These are phyloP conservation scores for Metschnikowia similis DNA, from an alignment of 805 yeast species.

Conservation along the genomic window DNA sequence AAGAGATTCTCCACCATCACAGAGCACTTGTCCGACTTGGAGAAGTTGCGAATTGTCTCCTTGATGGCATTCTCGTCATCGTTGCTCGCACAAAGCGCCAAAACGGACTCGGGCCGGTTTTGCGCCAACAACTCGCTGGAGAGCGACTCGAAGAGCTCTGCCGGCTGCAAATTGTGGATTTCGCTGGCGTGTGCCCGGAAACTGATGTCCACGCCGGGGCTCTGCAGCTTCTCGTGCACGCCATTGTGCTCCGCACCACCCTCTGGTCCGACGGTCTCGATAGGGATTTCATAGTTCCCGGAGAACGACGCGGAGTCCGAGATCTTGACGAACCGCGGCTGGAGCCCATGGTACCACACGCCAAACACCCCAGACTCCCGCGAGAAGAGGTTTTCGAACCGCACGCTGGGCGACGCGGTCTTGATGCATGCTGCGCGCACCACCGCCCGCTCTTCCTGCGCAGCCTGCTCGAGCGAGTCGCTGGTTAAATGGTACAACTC, in stretches of 20 bases:
- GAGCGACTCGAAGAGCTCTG: slow-evolving; percentile 20
- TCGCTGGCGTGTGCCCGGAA: slow-evolving; percentile 21
- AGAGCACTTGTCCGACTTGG: slow-evolving; percentile 25
- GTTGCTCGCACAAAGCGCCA: slow-evolving; percentile 26
- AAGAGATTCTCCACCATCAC: slow-evolving; percentile 23
- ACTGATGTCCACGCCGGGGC: slow-evolving; percentile 6
- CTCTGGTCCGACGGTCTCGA: slow-evolving; percentile 24
- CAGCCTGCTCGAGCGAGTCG: slow-evolving; percentile 2
- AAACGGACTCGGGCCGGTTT: slow-evolving; percentile 12
- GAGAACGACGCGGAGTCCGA: slow-evolving; percentile 10
- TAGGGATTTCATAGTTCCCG: slow-evolving; percentile 15
- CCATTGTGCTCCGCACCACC: slow-evolving; percentile 15
- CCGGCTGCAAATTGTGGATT: slow-evolving; percentile 21
- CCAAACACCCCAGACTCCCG: slow-evolving; percentile 31
- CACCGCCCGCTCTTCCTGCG: neutral
- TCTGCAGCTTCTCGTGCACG: neutral
- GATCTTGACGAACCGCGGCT: slow-evolving; percentile 22
- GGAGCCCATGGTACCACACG: slow-evolving; percentile 35
- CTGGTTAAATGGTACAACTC: slow-evolving; percentile 24
- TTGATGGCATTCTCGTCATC: slow-evolving; percentile 30
- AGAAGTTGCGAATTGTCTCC: slow-evolving; percentile 34
- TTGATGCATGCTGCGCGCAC: slow-evolving; percentile 1
- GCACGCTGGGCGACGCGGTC: slow-evolving; percentile 3
- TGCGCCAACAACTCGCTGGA: slow-evolving; percentile 11
- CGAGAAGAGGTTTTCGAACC: slow-evolving; percentile 29